A percentile compares a stretch with the other conserved stretches of the same genome.
Conservation (phyloP, 495 filamentous ascomycete species). For the Hyphodiscus hymeniophilus region DNA sequence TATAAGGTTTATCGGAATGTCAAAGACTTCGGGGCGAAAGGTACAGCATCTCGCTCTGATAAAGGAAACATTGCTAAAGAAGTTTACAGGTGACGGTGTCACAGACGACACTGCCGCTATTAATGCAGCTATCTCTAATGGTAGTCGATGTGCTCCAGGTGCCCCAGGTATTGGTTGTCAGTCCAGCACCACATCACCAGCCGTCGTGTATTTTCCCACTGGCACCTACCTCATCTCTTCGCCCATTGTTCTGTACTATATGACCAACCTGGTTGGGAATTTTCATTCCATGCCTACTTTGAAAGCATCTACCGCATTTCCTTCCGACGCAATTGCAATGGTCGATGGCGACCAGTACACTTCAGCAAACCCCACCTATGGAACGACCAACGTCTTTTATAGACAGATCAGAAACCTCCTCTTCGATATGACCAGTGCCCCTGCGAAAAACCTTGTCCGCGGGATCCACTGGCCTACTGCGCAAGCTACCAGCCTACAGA, state of each 20-base stretch:
- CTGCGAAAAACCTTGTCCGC: slow-evolving; percentile 17
- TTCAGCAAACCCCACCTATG: slow-evolving; percentile 40
- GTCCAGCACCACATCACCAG: slow-evolving; percentile 32
- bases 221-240: slow-evolving; percentile 54
- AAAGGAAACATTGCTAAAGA: neutral
- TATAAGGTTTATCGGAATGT: slow-evolving; percentile 21
- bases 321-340: slow-evolving; percentile 49
- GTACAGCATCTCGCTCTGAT: neutral
- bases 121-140: slow-evolving; percentile 52
- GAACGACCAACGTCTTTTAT: slow-evolving; percentile 67
- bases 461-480: slow-evolving; percentile 76
- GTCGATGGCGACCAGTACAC: slow-evolving; percentile 67
- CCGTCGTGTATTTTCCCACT: slow-evolving; percentile 21
- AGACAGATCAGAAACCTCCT: slow-evolving; percentile 71
- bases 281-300: slow-evolving; percentile 54
- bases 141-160: slow-evolving; percentile 40
- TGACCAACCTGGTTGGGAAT: slow-evolving; percentile 63
- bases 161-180: slow-evolving; percentile 29
- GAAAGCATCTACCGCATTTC: slow-evolving; percentile 57
- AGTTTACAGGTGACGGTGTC: slow-evolving; percentile 57
- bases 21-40: slow-evolving; percentile 17
- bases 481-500: slow-evolving; percentile 70
- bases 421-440: slow-evolving; percentile 60
- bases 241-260: slow-evolving; percentile 53
- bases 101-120: slow-evolving; percentile 63